Evolutionary conservation across 2,329 filamentous ascomycete genomes (phyloP), one percentile per base, ranked within the genome.

Genomic region (Scytalidium lignicola): DNA sequence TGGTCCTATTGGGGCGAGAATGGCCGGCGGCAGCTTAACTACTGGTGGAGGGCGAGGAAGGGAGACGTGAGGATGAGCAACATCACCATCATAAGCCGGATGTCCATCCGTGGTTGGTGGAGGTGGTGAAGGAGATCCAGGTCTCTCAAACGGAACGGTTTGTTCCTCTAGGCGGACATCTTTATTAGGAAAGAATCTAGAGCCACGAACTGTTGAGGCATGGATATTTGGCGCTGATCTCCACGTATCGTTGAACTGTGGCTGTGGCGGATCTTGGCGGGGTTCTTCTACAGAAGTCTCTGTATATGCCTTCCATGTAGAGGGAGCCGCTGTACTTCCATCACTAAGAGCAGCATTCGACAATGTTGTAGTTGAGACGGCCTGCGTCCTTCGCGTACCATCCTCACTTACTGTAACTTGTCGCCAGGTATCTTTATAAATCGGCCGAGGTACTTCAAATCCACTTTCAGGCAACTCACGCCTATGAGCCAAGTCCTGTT

Each of bases 101-200:
- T 91, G 87, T 9, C 78, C 82, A 53, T 80, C 76, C 66, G 80
- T 82, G 18, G 80, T 83, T 1, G 85, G 85, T 43, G 88, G 87
- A 3, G 87, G 87, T 0, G 86, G 86, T 3, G 84, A 85, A 15
- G 86, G 82, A 5, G 82, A 85, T 21, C 53, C 59, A 42, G 59
- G 62, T 55, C 59, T 62, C n/a, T 69, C 65, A 41, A 72, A 73
- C 20, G 58, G 59, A 45, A 58, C 51, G 17, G 61, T 57, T 43
- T 58, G 50, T 18, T 70, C 65, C 20, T 76, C 74, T 9, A 66
- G 58, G 13, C 74, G 74, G 28, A 65, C 56, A 56, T 82, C 79
- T 2, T 74, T 63, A 45, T 57, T 55, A 9, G 82, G 82, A 63
- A 85, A 85, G 65, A 85, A 85, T 41, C 81, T 69, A 7, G 82